Evolutionary conservation across 2,329 filamentous ascomycete genomes (phyloP).

Genomic region (Fusarium sp.): DNA sequence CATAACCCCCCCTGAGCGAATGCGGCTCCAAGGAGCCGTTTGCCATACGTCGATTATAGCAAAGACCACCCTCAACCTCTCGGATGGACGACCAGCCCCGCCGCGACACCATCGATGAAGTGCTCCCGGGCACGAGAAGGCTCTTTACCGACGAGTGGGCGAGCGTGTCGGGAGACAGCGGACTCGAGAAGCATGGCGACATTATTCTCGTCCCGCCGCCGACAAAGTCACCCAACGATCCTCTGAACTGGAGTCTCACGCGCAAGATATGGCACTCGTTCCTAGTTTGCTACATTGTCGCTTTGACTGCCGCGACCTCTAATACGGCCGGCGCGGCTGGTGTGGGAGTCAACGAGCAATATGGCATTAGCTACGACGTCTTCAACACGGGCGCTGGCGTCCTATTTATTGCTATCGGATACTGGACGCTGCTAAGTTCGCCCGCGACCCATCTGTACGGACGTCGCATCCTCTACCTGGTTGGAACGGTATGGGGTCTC

Average conservation of each 20-base stretch:
- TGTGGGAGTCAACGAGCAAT: constrained; percentile 59
- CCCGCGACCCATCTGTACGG: constrained; percentile 66
- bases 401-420: constrained; percentile 65
- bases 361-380: constrained; percentile 61
- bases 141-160: constrained; percentile 42
- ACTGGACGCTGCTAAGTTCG: constrained; percentile 63
- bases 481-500: constrained; percentile 60
- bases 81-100: constrained; percentile 35
- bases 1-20: constrained; percentile 28
- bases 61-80: background rate
- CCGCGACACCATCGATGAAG: constrained; percentile 34
- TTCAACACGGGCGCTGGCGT: constrained; percentile 69
- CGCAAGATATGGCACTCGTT: constrained; percentile 63
- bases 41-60: constrained; percentile 11
- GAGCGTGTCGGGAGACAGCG: constrained; percentile 39
- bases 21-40: constrained; percentile 37
- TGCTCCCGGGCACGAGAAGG: constrained; percentile 45
- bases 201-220: constrained; percentile 65
- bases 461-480: constrained; percentile 63
- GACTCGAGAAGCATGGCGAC: constrained; percentile 50
- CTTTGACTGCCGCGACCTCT: constrained; percentile 64
- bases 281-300: constrained; percentile 64
- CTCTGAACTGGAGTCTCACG: constrained; percentile 60
- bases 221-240: constrained; percentile 63
- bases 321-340: constrained; percentile 65